Percentiles rank a stretch among this genome's conserved stretches.
These are phyloP conservation scores for Fusarium redolens DNA, from an alignment of 2,329 filamentous ascomycete species.

Conservation along the genomic window DNA sequence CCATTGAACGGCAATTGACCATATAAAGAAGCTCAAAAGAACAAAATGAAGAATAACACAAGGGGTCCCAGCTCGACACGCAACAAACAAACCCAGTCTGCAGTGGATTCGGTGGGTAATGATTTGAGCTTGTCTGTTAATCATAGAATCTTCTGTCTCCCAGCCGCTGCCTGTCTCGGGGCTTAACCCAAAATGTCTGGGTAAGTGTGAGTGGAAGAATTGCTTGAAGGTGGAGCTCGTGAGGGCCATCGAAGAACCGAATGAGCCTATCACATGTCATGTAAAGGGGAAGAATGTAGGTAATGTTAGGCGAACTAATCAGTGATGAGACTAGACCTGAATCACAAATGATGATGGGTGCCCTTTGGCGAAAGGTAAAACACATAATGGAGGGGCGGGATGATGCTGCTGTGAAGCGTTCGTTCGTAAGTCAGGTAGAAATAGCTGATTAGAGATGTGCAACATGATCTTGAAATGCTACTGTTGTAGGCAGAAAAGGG, in stretches of 20 bases:
- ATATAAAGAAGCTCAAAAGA: conserved; percentile 26
- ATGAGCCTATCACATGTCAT: conserved; percentile 14
- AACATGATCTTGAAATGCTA: neutral
- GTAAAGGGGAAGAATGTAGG: neutral
- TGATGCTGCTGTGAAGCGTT: conserved; percentile 28
- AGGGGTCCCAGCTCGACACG: conserved; percentile 8
- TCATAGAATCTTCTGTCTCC: neutral
- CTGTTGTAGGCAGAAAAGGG: neutral
- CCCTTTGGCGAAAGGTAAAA: conserved; percentile 22
- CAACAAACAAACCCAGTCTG: conserved; percentile 23
- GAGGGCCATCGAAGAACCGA: neutral
- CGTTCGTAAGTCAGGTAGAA: conserved; percentile 2
- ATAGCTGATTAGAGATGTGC: neutral
- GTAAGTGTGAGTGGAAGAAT: conserved; percentile 17
- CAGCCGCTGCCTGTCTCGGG: neutral
- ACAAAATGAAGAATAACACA: conserved; percentile 12
- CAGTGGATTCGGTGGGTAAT: conserved; percentile 10
- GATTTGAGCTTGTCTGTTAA: conserved; percentile 30
- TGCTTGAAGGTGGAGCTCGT: conserved; percentile 4
- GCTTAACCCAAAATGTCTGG: neutral
- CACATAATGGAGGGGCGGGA: conserved; percentile 22
- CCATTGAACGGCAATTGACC: conserved; percentile 13
- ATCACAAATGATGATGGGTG: neutral
- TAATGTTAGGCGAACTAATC: conserved; percentile 22
- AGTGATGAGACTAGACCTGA: conserved; percentile 17